phyloP scores from a whole-genome alignment of 306 rosid genomes.

The Trifolium subterraneum region DNA sequence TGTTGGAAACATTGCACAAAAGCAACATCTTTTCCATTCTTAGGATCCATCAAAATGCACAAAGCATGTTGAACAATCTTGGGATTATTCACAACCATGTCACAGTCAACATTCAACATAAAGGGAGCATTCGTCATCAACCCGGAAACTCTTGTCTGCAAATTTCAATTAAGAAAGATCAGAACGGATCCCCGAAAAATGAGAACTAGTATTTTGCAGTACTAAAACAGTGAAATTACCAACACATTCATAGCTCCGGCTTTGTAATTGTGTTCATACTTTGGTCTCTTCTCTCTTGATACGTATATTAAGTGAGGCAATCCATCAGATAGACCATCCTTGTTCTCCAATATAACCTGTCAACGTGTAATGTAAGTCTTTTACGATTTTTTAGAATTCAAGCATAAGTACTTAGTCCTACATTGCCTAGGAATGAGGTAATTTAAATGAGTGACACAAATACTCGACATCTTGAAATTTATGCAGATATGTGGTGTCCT shows the following conservation, averaged over 20 bases:
- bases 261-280: conserved; percentile 61
- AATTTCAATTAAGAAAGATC: not conserved
- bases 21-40: conserved; percentile 53
- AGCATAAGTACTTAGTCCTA: not conserved
- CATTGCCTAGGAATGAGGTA: not conserved
- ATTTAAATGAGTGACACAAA: not conserved
- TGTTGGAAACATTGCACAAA: conserved; percentile 68
- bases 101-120: conserved; percentile 71
- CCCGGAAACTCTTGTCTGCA: conserved; percentile 69
- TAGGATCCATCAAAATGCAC: conserved; percentile 59
- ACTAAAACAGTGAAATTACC: conserved; percentile 40
- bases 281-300: conserved; percentile 68
- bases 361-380: not conserved
- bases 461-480: not conserved
- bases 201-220: not conserved
- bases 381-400: not conserved
- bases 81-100: conserved; percentile 70
- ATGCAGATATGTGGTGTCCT: no score
- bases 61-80: conserved; percentile 53
- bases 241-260: conserved; percentile 82
- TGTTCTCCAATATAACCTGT: conserved; percentile 69
- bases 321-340: conserved; percentile 44
- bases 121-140: conserved; percentile 79
- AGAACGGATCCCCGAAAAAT: not conserved
- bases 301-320: conserved; percentile 67